Conservation (phyloP, 2,329 filamentous ascomycete species). For the Calcarisporium arbuscula region DNA sequence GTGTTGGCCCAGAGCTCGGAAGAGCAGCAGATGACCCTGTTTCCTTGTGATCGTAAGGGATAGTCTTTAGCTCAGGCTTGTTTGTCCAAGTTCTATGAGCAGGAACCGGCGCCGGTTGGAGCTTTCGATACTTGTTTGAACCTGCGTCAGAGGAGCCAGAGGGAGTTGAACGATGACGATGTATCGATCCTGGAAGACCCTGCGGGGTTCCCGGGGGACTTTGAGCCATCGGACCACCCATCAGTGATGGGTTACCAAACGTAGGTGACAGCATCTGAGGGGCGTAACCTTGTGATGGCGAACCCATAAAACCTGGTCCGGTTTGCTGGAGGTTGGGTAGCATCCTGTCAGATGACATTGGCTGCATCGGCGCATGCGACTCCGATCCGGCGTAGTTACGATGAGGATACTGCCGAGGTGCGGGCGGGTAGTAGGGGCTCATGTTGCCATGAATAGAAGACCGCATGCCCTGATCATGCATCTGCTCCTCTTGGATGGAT, state of each 20-base stretch:
- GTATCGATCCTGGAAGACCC: constrained; percentile 21
- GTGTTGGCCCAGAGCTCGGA: constrained; percentile 48
- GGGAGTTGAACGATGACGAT: constrained; percentile 30
- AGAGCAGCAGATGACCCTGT: constrained; percentile 48
- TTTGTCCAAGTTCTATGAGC: constrained; percentile 41
- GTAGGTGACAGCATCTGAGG: constrained; percentile 29
- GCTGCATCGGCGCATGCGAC: constrained; percentile 22
- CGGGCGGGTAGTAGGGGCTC: constrained; percentile 24
- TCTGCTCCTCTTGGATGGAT: constrained; percentile 25
- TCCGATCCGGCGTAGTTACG: constrained; percentile 24
- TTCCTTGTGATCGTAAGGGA: constrained; percentile 55
- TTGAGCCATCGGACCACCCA: constrained; percentile 25
- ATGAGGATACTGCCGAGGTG: constrained; percentile 22
- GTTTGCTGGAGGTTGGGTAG: constrained; percentile 26
- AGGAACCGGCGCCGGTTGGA: constrained; percentile 51
- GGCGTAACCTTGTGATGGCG: constrained; percentile 24
- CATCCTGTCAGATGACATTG: constrained; percentile 24
- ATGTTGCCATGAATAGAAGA: constrained; percentile 18
- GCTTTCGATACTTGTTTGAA: constrained; percentile 46
- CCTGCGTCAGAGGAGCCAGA: constrained; percentile 31
- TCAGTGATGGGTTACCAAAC: constrained; percentile 24
- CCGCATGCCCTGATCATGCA: constrained; percentile 26
- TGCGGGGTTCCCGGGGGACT: constrained; percentile 28
- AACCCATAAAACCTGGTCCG: constrained; percentile 26
- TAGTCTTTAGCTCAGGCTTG: constrained; percentile 50